Evolutionary conservation across 768 basidiomycete genomes (phyloP), one percentile per base, ranked within the genome.

Genomic region (Pulveroboletus sp.): DNA sequence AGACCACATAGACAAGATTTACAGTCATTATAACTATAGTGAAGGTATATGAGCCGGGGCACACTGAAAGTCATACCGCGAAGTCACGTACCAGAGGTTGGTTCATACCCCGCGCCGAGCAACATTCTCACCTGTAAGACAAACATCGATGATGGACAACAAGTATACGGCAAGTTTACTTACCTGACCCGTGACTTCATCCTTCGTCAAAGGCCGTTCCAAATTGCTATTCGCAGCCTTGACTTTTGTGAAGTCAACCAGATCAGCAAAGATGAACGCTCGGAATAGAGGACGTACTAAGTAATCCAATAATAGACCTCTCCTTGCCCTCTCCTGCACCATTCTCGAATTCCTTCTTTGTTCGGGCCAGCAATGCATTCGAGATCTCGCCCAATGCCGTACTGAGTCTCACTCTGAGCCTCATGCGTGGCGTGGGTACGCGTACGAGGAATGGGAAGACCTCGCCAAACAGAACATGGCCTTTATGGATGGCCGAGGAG

Each of bases 171-270:
- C 8, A 5, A 10, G 31, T 15, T 2, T 6, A 26, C 41, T 47
- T 30, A 60, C 63, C 58, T 65, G 63, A 7, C 61, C 44, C 27
- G 62, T 13, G n/a, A 72, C 53, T 46, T 72, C 70, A 1, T 56
- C 60, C 30, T 51, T n/a, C 1, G 65, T 52, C 57, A 71, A 46
- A 6, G 44, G 61, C n/a, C 53, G 45, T n/a, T 62, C 60, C 0
- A 65, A 51, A 11, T 66, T 54, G 8, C 48, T 28, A 18, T 44
- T 54, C 54, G 69, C 70, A 0, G 69, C 67, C 51, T 71, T 73
- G 47, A 74, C 73, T 76, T 24, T 13, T 40, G 4, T 11, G 6
- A 2, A 6, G 18, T 39, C 5, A 6, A 21, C 10, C 3, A n/a
- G 1, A 17, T 38, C 30, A 38, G n/a, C 18, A 5, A 1, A 4